These are phyloP conservation scores for Coemansia sp. DNA, from an alignment of 192 early-diverging fungal genomes.

Conservation along the genomic window DNA sequence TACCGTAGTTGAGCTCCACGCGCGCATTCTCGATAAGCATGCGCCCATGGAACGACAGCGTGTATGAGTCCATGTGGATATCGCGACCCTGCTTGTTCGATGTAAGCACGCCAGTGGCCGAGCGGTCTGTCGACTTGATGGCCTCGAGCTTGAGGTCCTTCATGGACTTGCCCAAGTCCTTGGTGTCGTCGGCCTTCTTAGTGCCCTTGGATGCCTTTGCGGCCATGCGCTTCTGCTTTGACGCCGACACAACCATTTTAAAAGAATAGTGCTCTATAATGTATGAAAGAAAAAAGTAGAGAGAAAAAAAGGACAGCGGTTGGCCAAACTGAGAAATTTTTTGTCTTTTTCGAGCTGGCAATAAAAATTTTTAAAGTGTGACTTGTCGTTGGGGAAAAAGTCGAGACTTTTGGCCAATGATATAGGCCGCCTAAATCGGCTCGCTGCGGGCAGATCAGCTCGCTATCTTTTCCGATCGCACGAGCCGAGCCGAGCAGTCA, in stretches of 20 bases:
- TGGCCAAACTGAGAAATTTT: constrained; percentile 6
- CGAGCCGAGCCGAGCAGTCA: not conserved
- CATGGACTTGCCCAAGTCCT: constrained; percentile 53
- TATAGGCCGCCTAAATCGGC: not conserved
- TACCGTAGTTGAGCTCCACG: constrained; percentile 98
- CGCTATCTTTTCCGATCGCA: not conserved
- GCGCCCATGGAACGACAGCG: constrained; percentile 91
- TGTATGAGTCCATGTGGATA: constrained; percentile 94
- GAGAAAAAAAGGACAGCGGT: not conserved
- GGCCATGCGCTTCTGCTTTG: constrained; percentile 79
- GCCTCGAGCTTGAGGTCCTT: constrained; percentile 64
- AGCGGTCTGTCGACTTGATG: constrained; percentile 63
- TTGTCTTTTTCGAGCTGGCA: not conserved
- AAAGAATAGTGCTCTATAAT: not conserved
- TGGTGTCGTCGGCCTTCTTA: constrained; percentile 30
- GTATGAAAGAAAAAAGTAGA: constrained; percentile 8
- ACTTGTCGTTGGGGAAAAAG: constrained; percentile 10
- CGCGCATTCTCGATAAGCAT: constrained; percentile 90
- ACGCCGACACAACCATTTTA: constrained; percentile 58
- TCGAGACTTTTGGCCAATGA: constrained; percentile 7
- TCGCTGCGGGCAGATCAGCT: not conserved
- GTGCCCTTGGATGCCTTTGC: constrained; percentile 63
- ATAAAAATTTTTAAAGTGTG: constrained; percentile 12
- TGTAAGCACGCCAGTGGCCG: constrained; percentile 86
- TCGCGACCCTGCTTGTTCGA: constrained; percentile 90